These are phyloP conservation scores for Cordyceps tenuipes DNA, from an alignment of 2,329 filamentous ascomycete species.

Conservation along the genomic window DNA sequence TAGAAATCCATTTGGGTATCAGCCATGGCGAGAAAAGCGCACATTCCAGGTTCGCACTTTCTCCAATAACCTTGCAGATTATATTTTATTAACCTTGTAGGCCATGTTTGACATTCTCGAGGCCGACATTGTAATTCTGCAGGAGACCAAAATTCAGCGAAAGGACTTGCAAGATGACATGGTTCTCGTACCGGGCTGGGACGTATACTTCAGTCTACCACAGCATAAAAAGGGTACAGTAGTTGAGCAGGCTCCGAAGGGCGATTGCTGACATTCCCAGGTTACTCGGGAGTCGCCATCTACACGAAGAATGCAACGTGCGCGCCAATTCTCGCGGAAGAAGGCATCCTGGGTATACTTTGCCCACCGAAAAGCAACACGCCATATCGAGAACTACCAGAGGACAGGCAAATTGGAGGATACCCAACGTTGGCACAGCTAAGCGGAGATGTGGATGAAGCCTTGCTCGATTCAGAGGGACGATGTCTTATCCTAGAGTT, in stretches of 20 bases:
- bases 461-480: conserved; percentile 77
- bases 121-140: conserved; percentile 88
- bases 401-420: conserved; percentile 73
- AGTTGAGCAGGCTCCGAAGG: neutral
- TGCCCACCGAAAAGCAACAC: conserved; percentile 62
- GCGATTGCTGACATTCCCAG: conserved; percentile 35
- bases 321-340: conserved; percentile 80
- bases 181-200: conserved; percentile 91
- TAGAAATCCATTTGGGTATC: conserved; percentile 76
- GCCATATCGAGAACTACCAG: conserved; percentile 66
- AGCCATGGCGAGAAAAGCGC: conserved; percentile 68
- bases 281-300: conserved; percentile 91
- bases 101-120: conserved; percentile 92
- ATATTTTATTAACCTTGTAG: conserved; percentile 29
- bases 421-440: conserved; percentile 70
- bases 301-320: conserved; percentile 87
- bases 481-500: conserved; percentile 89
- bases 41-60: conserved; percentile 51
- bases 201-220: conserved; percentile 90
- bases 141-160: conserved; percentile 91
- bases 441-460: conserved; percentile 54
- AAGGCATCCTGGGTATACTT: conserved; percentile 81
- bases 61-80: neutral
- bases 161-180: conserved; percentile 92
- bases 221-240: conserved; percentile 78